Evolutionary conservation across 1,139 yeast genomes (phyloP), one percentile per base, ranked within the genome.

Genomic region (Saccharomycopsis crataegensis): DNA sequence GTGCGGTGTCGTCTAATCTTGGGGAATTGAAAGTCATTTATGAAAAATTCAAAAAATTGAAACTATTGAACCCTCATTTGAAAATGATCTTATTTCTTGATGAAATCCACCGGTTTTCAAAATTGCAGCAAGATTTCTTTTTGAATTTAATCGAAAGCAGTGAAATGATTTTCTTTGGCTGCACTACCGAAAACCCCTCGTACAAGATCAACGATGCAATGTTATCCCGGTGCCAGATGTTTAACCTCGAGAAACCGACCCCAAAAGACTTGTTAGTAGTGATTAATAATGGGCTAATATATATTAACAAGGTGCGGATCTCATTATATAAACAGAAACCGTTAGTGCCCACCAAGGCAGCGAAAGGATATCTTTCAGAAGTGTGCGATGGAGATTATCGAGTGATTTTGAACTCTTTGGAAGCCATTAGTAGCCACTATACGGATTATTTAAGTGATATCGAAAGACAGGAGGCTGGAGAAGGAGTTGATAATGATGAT

Each of bases 181-280:
- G 99, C 8, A 94, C 99, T 0, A 93, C 99, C 0, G 99, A 93
- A 66, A 94, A 94, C 64, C 99, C 99, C 1, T 86, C 96, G 34
- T 94, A 93, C 67, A 89, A 87, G 54, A 68, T 93, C 46, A 90
- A 90, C 62, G 86, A 89, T 62, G 98, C 99, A 0, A 70, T 93
- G 50, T 71, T 93, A 38, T 89, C 97, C 12, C 73, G 99, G 59
- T 85, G 96, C 71, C 86, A 93, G 59, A 89, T 94, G 0, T 88
- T 93, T 67, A 84, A 85, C 1, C 74, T 93, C 70, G 82, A 86
- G 55, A 83, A 86, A 53, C 72, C 93, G 36, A 67, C 70, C 1
- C 65, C 67, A 1, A 73, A 71, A 1, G 87, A 91, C 12, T 68
- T 89, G 48, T 73, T 73, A 36, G 73, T 72, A 48, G 79, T 91